Percentiles rank a stretch among this genome's conserved stretches.
These are phyloP conservation scores for Curvularia lunata DNA, from an alignment of 2,329 filamentous ascomycete species.

Conservation along the genomic window DNA sequence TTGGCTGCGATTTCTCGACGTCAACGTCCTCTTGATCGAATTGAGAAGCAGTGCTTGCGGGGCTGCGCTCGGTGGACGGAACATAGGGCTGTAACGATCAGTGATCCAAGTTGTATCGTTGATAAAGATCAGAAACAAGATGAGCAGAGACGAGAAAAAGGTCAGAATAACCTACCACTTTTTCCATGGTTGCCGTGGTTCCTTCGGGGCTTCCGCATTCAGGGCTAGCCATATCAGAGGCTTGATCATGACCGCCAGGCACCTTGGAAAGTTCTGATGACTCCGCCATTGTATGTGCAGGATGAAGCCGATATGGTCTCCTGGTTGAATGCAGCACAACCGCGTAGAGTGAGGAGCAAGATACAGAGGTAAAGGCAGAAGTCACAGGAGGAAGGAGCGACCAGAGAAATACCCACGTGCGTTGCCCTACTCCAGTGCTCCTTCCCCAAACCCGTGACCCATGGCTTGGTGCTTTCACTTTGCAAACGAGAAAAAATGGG, in stretches of 20 bases:
- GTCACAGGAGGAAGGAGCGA: not conserved
- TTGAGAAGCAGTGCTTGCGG: constrained; percentile 14
- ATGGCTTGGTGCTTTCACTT: not conserved
- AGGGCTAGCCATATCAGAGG: not conserved
- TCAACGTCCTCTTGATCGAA: constrained; percentile 24
- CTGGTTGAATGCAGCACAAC: not conserved
- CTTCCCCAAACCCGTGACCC: constrained; percentile 5
- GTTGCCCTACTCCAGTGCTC: constrained; percentile 6
- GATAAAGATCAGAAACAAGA: not conserved
- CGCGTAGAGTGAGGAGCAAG: not conserved
- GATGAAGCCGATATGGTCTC: not conserved
- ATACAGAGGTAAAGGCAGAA: not conserved
- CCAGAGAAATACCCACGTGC: not conserved
- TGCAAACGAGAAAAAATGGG: not conserved
- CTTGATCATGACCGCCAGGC: not conserved
- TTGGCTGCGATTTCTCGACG: not conserved
- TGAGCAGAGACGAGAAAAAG: not conserved
- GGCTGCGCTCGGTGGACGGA: not conserved
- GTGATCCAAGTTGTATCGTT: not conserved
- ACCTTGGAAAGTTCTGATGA: not conserved
- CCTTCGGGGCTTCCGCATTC: not conserved
- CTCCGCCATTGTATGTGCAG: not conserved
- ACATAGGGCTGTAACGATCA: not conserved
- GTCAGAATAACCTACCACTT: not conserved
- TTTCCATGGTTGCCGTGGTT: not conserved